Conservation (phyloP, 106 monocot species). For the Phalaenopsis aphrodite region DNA sequence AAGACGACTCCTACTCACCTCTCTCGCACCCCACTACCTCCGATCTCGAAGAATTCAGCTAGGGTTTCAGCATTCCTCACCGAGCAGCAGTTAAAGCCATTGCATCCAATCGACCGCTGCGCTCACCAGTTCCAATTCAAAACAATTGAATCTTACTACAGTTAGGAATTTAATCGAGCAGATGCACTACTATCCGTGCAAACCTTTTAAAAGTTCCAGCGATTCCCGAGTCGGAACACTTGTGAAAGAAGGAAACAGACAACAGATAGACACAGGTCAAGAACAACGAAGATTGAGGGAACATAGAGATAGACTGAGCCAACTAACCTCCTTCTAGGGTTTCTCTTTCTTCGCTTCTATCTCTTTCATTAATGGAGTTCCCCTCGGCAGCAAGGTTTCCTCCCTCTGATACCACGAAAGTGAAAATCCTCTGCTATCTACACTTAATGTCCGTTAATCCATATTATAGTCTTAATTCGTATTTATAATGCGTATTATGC, state of each 20-base stretch:
- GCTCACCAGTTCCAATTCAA: neutral
- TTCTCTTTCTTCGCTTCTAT: constrained; percentile 9
- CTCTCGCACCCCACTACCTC: neutral
- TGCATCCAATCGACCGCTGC: neutral
- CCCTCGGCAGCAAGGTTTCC: neutral
- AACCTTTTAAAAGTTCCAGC: constrained; percentile 3
- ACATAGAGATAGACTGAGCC: constrained; percentile 3
- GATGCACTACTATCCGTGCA: neutral
- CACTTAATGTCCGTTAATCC: no score
- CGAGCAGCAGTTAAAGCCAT: neutral
- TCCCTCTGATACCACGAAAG: neutral
- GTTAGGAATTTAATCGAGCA: neutral
- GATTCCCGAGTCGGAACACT: neutral
- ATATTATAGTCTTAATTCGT: no score
- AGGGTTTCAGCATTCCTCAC: neutral
- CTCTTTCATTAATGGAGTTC: neutral
- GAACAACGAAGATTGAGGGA: neutral
- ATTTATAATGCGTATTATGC: no score
- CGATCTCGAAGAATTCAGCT: constrained; percentile 16
- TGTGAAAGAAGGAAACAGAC: neutral
- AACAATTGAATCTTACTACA: neutral
- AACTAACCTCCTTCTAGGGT: constrained; percentile 9
- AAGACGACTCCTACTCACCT: constrained; percentile 8
- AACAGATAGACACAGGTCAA: neutral
- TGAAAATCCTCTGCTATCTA: neutral